Evolutionary conservation across 495 filamentous ascomycete genomes (phyloP).

Genomic region (Lasiosphaeria miniovina): DNA sequence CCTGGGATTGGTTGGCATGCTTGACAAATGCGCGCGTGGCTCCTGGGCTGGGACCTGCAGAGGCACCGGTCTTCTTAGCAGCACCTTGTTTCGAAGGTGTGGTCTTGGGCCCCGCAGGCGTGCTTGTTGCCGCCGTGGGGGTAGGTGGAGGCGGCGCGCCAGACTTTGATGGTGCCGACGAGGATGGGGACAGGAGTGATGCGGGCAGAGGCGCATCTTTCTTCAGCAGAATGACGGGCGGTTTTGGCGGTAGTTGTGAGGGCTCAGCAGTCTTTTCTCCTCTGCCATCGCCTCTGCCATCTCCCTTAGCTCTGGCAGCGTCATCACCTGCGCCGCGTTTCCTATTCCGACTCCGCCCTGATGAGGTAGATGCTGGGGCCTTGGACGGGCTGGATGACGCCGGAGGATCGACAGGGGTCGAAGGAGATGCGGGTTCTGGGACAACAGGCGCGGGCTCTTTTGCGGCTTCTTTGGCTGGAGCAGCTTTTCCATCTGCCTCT

Average conservation of each 20-base stretch:
- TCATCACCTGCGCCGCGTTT: constrained; percentile 28
- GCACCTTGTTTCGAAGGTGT: constrained; percentile 23
- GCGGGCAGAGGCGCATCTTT: constrained; percentile 19
- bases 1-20: constrained; percentile 87
- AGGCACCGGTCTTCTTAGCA: constrained; percentile 26
- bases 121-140: constrained; percentile 19
- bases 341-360: constrained; percentile 25
- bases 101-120: constrained; percentile 35
- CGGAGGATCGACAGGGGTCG: constrained; percentile 23
- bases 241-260: constrained; percentile 18
- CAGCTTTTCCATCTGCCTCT: constrained; percentile 41
- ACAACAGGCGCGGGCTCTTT: constrained; percentile 25
- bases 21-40: constrained; percentile 87
- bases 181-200: constrained; percentile 17
- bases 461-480: constrained; percentile 35
- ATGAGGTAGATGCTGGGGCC: constrained; percentile 26
- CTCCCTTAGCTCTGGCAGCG: constrained; percentile 19
- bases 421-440: constrained; percentile 24
- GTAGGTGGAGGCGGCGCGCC: constrained; percentile 15
- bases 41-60: constrained; percentile 44
- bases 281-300: constrained; percentile 24
- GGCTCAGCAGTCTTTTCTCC: constrained; percentile 15
- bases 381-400: constrained; percentile 15
- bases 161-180: constrained; percentile 24
- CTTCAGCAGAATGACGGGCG: constrained; percentile 41